phyloP scores from a whole-genome alignment of 2,329 filamentous ascomycete species.

The Chaetoscypha palmicola region DNA sequence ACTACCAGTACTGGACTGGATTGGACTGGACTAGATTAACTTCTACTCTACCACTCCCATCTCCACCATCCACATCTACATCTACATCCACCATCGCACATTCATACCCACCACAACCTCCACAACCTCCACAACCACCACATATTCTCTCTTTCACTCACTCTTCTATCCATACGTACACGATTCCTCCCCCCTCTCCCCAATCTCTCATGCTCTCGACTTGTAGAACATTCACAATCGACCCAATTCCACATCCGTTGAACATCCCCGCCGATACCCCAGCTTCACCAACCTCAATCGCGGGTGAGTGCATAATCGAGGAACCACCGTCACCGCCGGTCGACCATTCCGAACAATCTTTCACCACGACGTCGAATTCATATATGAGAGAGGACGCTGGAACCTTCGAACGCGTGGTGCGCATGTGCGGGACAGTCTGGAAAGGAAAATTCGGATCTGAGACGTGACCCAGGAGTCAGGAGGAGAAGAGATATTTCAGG shows the following conservation, averaged over 20 bases:
- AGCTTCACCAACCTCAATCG: neutral
- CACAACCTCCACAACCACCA: too few species aligned
- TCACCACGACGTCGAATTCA: constrained; percentile 6
- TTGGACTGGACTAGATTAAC: too few species aligned
- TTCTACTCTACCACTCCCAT: neutral
- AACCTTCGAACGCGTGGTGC: constrained; percentile 13
- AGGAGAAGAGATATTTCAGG: constrained; percentile 2
- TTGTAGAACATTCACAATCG: too few species aligned
- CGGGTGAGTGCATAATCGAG: neutral
- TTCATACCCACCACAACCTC: too few species aligned
- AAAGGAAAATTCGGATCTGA: neutral
- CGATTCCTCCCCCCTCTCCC: neutral
- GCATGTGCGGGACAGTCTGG: constrained; percentile 14
- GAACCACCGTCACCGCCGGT: neutral
- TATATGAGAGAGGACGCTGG: constrained; percentile 18
- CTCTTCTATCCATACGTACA: neutral
- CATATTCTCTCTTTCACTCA: neutral
- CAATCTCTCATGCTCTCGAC: too few species aligned
- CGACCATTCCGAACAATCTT: neutral
- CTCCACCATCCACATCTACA: neutral
- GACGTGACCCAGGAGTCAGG: neutral
- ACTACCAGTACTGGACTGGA: too few species aligned
- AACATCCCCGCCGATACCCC: neutral
- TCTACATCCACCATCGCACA: neutral
- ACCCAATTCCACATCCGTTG: too few species aligned